Evolutionary conservation across 2,329 filamentous ascomycete species (phyloP), one percentile per base, ranked within the genome.

Genomic region (Neobulgaria alba): DNA sequence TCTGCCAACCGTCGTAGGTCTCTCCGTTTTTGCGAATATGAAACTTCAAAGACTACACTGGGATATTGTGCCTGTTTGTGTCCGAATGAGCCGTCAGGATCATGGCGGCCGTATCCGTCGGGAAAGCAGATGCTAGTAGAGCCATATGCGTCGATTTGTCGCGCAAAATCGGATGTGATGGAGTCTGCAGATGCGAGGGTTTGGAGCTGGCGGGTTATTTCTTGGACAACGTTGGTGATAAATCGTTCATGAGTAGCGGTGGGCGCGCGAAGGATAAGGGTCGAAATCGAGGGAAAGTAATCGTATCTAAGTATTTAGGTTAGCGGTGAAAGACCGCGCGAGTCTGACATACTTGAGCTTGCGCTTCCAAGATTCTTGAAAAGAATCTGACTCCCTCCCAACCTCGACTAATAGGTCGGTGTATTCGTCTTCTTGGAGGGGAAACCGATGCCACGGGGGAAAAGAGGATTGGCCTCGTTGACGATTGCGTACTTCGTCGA

Each of bases 11-110:
- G 17, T 10, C 40, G 36, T 31, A 62, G 40, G 16, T 51, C 48
- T 33, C 54, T 56, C 33, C 47, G 42, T 38, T 57, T 55, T 51
- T 59, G 57, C 14, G 52, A 51, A 47, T 60, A 56, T 15, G 57
- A 54, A 15, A 61, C 55, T 42, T 62, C 57, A 23, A 61, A 50
- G 9, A 62, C 50, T 10, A 59, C 49, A 12, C 47, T 44, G 3
- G 54, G 53, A 35, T 32, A 53, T 30, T 41, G 39, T 16, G 48
- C 45, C 23, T 50, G 31, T 8, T 30, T 17, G 46, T 58, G 53
- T 9, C 41, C 31, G 41, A 56, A 58, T 29, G 47, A 46, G 18
- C 42, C 44, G 45, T 58, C 55, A 15, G 52, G 56, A 38, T 49
- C 38, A 16, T 49, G 48, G 14, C 18, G 30, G 17, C 44, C 44